Conservation (phyloP, 495 filamentous ascomycete species). For the Penicillium herquei region DNA sequence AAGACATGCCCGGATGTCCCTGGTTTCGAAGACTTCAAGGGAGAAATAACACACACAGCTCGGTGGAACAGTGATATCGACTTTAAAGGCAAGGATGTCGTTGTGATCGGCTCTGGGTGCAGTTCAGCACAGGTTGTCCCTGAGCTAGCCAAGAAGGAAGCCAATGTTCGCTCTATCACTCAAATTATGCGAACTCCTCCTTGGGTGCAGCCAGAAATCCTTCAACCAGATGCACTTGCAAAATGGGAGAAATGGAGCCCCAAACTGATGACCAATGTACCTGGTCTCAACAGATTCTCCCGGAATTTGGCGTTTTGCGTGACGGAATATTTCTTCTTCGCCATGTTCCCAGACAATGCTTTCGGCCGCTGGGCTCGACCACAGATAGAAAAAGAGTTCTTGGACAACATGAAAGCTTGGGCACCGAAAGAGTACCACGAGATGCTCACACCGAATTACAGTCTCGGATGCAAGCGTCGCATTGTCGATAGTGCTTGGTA, state of each 20-base stretch:
- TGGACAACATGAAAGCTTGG: constrained; percentile 46
- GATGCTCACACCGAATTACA: constrained; percentile 61
- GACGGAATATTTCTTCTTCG: constrained; percentile 36
- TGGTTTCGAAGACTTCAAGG: constrained; percentile 54
- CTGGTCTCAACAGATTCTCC: constrained; percentile 37
- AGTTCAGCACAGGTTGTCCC: constrained; percentile 50
- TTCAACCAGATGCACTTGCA: constrained; percentile 11
- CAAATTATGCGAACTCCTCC: constrained; percentile 64
- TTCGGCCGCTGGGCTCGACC: constrained; percentile 28
- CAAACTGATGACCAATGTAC: constrained; percentile 39
- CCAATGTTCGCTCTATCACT: constrained; percentile 55
- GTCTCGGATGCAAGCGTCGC: constrained; percentile 61
- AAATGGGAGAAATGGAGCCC: constrained; percentile 44
- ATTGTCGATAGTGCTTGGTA: constrained; percentile 60
- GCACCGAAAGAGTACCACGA: constrained; percentile 63
- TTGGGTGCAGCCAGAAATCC: constrained; percentile 48
- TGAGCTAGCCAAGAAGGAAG: constrained; percentile 32
- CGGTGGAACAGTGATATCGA: constrained; percentile 51
- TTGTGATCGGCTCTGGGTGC: constrained; percentile 63
- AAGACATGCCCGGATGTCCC: constrained; percentile 50
- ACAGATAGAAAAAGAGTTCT: constrained; percentile 33
- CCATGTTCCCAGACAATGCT: constrained; percentile 30
- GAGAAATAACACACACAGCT: constrained; percentile 57
- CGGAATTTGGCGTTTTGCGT: constrained; percentile 34
- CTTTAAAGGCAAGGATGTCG: constrained; percentile 51